Evolutionary conservation across 495 filamentous ascomycete species (phyloP).

Genomic region (Aspergillus sclerotiicarbonarius): DNA sequence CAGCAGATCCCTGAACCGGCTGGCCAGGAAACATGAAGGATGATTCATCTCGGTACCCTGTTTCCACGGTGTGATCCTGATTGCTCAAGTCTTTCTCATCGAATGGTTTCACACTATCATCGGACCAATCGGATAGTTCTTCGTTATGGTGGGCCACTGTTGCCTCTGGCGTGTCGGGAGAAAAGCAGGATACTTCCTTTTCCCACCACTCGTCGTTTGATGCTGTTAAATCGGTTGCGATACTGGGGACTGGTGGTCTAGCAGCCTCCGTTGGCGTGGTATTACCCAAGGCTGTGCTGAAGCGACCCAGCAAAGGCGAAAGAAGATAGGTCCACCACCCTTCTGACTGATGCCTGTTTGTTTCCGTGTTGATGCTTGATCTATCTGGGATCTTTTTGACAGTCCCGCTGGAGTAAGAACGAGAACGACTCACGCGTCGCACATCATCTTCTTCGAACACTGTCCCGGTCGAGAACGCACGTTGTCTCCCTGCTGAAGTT

Average conservation of each 20-base stretch:
- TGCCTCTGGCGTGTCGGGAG: constrained; percentile 33
- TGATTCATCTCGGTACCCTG: constrained; percentile 1
- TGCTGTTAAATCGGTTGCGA: constrained; percentile 28
- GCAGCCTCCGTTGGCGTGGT: constrained; percentile 30
- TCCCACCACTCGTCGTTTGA: constrained; percentile 38
- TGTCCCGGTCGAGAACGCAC: constrained; percentile 48
- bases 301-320: constrained; percentile 64
- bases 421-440: constrained; percentile 15
- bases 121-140: constrained; percentile 16
- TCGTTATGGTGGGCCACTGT: constrained; percentile 11
- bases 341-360: constrained; percentile 58
- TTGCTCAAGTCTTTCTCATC: constrained; percentile 15
- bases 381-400: constrained; percentile 22
- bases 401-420: constrained; percentile 19
- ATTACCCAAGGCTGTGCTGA: constrained; percentile 33
- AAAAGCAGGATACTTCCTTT: constrained; percentile 42
- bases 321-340: constrained; percentile 90
- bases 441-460: constrained; percentile 56
- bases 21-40: constrained; percentile 32
- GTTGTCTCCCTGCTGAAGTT: constrained; percentile 27
- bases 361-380: constrained; percentile 41
- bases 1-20: constrained; percentile 40
- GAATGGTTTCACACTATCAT: constrained; percentile 22
- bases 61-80: constrained; percentile 8
- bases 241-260: constrained; percentile 32